A percentile compares a stretch with the other conserved stretches of the same genome.
These are phyloP conservation scores for Cyathus striatus DNA, from an alignment of 768 basidiomycete genomes.

Conservation along the genomic window DNA sequence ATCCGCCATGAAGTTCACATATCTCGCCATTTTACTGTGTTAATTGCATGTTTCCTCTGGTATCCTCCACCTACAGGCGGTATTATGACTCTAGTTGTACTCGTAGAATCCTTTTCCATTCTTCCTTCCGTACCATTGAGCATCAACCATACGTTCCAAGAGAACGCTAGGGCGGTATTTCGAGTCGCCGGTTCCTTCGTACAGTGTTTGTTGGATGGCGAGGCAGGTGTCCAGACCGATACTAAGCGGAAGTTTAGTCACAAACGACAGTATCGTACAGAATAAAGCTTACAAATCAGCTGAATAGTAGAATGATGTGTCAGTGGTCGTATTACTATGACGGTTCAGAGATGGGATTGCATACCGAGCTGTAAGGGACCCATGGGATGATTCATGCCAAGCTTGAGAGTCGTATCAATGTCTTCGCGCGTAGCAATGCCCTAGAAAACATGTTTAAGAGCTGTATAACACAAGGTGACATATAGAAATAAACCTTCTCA, in stretches of 20 bases:
- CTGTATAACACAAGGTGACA: no score
- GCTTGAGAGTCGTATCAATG: conserved; percentile 89
- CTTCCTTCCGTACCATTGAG: conserved; percentile 90
- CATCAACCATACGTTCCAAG: conserved; percentile 94
- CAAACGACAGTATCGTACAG: no score
- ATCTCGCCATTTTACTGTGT: no score
- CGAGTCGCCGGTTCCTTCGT: conserved; percentile 85
- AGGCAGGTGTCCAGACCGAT: conserved; percentile 98
- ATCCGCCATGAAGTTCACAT: no score
- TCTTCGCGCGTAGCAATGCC: conserved; percentile 92
- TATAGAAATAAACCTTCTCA: conserved; percentile 61
- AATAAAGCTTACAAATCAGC: conserved; percentile 49
- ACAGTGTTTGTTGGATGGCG: conserved; percentile 86
- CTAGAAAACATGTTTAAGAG: no score
- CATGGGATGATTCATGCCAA: conserved; percentile 96
- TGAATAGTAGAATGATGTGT: conserved; percentile 12
- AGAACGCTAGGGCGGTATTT: conserved; percentile 92
- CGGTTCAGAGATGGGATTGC: no score
- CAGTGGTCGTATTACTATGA: no score
- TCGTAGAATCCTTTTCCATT: conserved; percentile 95
- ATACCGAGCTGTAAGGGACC: conserved; percentile 87
- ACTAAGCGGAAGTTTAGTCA: conserved; percentile 44
- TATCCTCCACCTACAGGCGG: no score
- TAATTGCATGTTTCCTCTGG: no score
- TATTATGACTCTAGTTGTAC: no score